These are phyloP conservation scores for Hyphopichia wangnamkhiaoensis DNA, from an alignment of 1,139 yeast species.

Conservation along the genomic window DNA sequence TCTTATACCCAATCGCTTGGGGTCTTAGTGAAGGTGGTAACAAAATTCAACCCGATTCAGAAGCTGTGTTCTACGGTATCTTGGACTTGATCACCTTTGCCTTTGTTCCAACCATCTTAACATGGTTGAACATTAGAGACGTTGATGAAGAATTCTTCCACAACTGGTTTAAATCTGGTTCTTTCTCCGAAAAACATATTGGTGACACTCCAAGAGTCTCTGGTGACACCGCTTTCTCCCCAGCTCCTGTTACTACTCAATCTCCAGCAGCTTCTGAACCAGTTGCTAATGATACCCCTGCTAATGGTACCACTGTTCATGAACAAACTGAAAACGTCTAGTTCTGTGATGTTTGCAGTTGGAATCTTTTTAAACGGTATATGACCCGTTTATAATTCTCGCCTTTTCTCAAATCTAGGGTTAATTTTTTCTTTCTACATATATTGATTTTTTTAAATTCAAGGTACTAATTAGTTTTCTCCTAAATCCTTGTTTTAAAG, in stretches of 20 bases:
- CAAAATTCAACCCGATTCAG: constrained; percentile 64
- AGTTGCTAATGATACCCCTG: background rate
- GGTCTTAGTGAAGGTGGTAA: constrained; percentile 71
- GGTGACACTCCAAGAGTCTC: constrained; percentile 38
- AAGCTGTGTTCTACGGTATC: constrained; percentile 65
- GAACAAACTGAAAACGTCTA: constrained; percentile 5
- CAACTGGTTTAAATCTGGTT: constrained; percentile 11
- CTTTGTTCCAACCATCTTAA: constrained; percentile 39
- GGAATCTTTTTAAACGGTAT: too few species aligned
- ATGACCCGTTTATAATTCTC: too few species aligned
- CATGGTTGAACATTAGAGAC: constrained; percentile 28
- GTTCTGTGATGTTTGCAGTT: background rate
- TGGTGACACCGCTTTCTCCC: constrained; percentile 36
- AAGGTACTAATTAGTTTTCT: background rate
- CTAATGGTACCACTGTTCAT: background rate
- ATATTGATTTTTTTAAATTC: background rate
- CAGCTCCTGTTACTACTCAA: constrained; percentile 7
- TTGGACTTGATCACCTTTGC: constrained; percentile 53
- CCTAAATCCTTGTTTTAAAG: constrained; percentile 1
- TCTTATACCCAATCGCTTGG: constrained; percentile 61
- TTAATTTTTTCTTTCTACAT: too few species aligned
- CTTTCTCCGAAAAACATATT: constrained; percentile 20
- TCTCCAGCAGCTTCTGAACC: background rate
- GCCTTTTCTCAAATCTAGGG: too few species aligned
- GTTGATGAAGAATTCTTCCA: constrained; percentile 34